Percentiles rank a stretch among this genome's conserved stretches.
Conservation (phyloP, 2,329 filamentous ascomycete species). For the Fusarium domesticum region DNA sequence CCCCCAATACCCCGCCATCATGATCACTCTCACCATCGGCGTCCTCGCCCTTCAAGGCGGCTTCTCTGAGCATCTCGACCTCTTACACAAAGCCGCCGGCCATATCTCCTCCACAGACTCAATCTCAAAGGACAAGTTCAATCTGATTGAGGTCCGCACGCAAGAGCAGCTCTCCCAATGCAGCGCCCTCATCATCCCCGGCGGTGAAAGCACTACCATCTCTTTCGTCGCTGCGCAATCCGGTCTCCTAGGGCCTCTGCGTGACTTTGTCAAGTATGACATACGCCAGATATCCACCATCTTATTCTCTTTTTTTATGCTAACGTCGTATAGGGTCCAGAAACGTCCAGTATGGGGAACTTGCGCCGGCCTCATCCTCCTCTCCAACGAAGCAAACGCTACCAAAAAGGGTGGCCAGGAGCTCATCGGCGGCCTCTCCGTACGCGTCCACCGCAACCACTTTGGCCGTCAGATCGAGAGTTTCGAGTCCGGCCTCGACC, state of each 20-base stretch:
- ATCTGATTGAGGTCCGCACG: slow-evolving; percentile 78
- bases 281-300: too few species aligned
- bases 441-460: slow-evolving; percentile 89
- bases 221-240: slow-evolving; percentile 81
- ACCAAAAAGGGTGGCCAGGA: slow-evolving; percentile 91
- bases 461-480: slow-evolving; percentile 93
- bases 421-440: slow-evolving; percentile 85
- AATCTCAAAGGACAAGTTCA: slow-evolving; percentile 42
- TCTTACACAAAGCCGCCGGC: slow-evolving; percentile 67
- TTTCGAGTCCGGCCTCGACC: slow-evolving; percentile 71
- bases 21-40: slow-evolving; percentile 49
- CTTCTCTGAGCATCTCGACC: slow-evolving; percentile 81
- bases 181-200: slow-evolving; percentile 83
- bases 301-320: not conserved
- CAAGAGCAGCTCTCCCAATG: slow-evolving; percentile 66
- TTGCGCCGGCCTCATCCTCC: slow-evolving; percentile 88
- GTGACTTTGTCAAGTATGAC: slow-evolving; percentile 89
- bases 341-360: slow-evolving; percentile 92
- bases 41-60: slow-evolving; percentile 83
- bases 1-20: slow-evolving; percentile 7
- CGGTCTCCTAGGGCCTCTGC: slow-evolving; percentile 75
- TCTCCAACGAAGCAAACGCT: slow-evolving; percentile 82
- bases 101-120: slow-evolving; percentile 37
- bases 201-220: slow-evolving; percentile 93
- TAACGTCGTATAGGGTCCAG: slow-evolving; percentile 53